phyloP scores from a whole-genome alignment of 805 yeast species.

The Candida rishiriensis region DNA sequence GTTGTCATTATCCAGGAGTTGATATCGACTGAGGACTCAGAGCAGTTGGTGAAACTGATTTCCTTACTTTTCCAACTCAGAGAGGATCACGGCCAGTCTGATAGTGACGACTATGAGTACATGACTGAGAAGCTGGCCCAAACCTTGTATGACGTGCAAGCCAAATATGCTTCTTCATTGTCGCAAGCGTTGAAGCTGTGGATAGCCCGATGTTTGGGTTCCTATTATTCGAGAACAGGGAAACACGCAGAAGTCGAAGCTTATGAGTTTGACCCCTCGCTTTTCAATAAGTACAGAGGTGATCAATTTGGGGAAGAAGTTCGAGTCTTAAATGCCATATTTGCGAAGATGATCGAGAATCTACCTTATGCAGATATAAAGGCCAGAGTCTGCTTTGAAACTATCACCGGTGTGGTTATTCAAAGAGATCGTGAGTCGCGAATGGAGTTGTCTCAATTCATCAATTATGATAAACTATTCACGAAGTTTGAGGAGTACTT shows the following conservation, averaged over 20 bases:
- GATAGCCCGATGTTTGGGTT: conserved; percentile 30
- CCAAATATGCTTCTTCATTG: conserved; percentile 2
- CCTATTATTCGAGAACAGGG: conserved; percentile 26
- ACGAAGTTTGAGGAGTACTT: conserved; percentile 18
- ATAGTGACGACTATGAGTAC: not conserved
- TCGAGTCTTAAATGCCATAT: conserved; percentile 24
- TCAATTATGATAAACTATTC: conserved; percentile 22
- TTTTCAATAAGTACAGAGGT: conserved; percentile 9
- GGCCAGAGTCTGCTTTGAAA: conserved; percentile 31
- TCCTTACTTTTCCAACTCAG: conserved; percentile 9
- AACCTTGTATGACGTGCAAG: conserved; percentile 16
- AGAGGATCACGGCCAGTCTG: not conserved
- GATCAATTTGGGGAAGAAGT: conserved; percentile 17
- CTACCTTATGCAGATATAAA: conserved; percentile 15
- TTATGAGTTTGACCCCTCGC: conserved; percentile 15
- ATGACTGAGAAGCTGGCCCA: conserved; percentile 11
- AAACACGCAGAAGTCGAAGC: conserved; percentile 8
- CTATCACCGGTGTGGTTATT: conserved; percentile 37
- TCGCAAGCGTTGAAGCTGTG: conserved; percentile 21
- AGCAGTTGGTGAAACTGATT: conserved; percentile 6
- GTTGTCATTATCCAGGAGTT: not conserved
- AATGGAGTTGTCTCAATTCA: conserved; percentile 17
- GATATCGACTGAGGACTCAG: not conserved
- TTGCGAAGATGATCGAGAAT: conserved; percentile 23
- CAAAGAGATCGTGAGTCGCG: conserved; percentile 19